Evolutionary conservation across 2,329 filamentous ascomycete genomes (phyloP), one percentile per base, ranked within the genome.

Genomic region (Penicillium freii): DNA sequence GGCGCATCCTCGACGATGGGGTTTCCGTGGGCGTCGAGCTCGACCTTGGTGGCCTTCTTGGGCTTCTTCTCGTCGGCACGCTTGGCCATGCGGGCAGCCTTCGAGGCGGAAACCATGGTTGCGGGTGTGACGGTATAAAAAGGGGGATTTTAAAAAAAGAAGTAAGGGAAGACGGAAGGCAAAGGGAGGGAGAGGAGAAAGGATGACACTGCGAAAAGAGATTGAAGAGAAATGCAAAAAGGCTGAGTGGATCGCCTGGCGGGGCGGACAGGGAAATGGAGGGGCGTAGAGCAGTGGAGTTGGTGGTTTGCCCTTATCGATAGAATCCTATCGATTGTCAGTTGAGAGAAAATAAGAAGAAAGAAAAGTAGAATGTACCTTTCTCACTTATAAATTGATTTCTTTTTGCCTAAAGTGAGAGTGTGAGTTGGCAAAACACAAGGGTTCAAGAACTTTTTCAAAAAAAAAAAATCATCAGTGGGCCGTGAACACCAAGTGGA

Each of bases 71-170:
- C 86, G 57, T 82, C 82, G 70, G 77, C 84, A 73, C 82, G 82
- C 80, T 87, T 87, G 66, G 85, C 85, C 76, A 87, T 74, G 73
- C 85, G 84, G 72, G 85, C 85, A 68, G 85, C 85, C 77, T 88
- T 88, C 60, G 85, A 87, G 71, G 85, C 84, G 70, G 85, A 87
- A 66, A 87, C 84, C 85, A 87, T 87, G 48, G 63, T 77, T 72
- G 59, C 64, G 65, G 56, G 59, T 59, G 57, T 51, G 36, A 58
- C 51, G 49, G 49, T 59, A 54, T 58, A 49, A 58, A 58, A 57
- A 50, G 40, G 42, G 56, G 45, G 13, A 27, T 7, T 7, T 48
- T 47, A 59, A 60, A 39, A 49, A 57, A 42, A 54, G 23, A 56
- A 50, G 50, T 53, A 44, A 62, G 60, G 34, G 53, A 36, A 53